Conservation (phyloP, 2,329 filamentous ascomycete species). For the Colletotrichum gloeosporioides region DNA sequence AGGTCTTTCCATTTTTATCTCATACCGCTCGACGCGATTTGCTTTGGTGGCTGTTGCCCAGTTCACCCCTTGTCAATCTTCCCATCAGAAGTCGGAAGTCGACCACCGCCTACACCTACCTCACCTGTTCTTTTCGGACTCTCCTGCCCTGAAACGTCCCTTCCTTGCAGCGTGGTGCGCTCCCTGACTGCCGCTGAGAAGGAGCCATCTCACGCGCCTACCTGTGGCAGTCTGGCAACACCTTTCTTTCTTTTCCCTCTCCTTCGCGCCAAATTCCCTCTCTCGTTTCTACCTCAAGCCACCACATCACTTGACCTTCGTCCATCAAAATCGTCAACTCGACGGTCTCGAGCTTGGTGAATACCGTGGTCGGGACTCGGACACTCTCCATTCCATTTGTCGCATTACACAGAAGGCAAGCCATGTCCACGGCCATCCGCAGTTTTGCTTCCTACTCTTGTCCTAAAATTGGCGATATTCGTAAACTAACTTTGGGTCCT, state of each 20-base stretch:
- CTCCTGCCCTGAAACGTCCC: neutral
- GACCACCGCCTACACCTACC: neutral
- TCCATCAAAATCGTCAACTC: neutral
- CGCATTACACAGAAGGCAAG: neutral
- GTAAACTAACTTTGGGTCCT: neutral
- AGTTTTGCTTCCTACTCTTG: neutral
- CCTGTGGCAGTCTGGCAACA: neutral
- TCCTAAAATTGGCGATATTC: neutral
- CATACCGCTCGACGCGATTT: neutral
- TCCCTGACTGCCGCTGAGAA: neutral
- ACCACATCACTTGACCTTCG: neutral
- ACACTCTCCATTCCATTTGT: neutral
- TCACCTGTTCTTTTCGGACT: neutral
- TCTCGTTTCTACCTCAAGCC: neutral
- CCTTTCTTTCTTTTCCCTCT: neutral
- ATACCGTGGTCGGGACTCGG: neutral
- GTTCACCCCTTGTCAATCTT: neutral
- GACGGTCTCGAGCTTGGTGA: neutral
- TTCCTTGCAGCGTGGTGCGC: neutral
- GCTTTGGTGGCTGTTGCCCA: neutral
- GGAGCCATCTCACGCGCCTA: neutral
- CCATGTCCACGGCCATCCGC: neutral
- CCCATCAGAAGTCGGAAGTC: neutral
- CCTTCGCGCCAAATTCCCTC: neutral
- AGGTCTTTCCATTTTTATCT: neutral